phyloP scores from a whole-genome alignment of 2,329 filamentous ascomycete species.

The Calonectria leucothoes region DNA sequence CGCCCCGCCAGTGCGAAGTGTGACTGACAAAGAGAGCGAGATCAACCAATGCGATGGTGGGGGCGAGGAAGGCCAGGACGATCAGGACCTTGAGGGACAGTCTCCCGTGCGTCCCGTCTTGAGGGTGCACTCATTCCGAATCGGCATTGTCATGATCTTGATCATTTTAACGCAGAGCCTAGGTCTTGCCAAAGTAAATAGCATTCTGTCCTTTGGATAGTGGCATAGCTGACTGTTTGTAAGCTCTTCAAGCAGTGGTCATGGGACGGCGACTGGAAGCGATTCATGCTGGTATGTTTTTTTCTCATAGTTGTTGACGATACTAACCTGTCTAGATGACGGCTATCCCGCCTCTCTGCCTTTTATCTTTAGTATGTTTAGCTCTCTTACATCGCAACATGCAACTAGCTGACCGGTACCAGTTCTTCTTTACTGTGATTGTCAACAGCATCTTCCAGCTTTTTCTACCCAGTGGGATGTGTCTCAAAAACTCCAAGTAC shows the following conservation, averaged over 20 bases:
- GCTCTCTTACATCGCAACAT: not conserved
- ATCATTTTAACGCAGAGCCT: constrained; percentile 39
- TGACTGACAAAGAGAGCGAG: constrained; percentile 39
- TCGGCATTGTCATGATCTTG: constrained; percentile 40
- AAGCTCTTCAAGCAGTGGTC: constrained; percentile 34
- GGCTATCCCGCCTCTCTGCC: constrained; percentile 32
- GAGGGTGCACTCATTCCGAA: constrained; percentile 37
- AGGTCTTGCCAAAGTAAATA: constrained; percentile 37
- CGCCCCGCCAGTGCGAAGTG: constrained; percentile 37
- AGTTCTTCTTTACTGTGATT: constrained; percentile 44
- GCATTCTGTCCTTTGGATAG: rapidly evolving
- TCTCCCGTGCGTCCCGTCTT: constrained; percentile 35
- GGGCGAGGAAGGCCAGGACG: constrained; percentile 40
- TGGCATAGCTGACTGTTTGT: not conserved
- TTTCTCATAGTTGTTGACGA: not conserved
- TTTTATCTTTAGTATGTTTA: constrained; percentile 33
- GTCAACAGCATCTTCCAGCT: constrained; percentile 40
- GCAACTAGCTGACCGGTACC: not conserved
- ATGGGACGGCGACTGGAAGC: constrained; percentile 35
- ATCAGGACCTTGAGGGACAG: constrained; percentile 36
- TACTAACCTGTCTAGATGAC: constrained; percentile 4
- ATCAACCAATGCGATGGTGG: constrained; percentile 38
- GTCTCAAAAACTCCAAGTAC: constrained; percentile 39
- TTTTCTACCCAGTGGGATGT: constrained; percentile 38
- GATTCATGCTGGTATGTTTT: constrained; percentile 26